phyloP scores from a whole-genome alignment of 139 green algal genomes.

The Auxenochlorella protothecoides region DNA sequence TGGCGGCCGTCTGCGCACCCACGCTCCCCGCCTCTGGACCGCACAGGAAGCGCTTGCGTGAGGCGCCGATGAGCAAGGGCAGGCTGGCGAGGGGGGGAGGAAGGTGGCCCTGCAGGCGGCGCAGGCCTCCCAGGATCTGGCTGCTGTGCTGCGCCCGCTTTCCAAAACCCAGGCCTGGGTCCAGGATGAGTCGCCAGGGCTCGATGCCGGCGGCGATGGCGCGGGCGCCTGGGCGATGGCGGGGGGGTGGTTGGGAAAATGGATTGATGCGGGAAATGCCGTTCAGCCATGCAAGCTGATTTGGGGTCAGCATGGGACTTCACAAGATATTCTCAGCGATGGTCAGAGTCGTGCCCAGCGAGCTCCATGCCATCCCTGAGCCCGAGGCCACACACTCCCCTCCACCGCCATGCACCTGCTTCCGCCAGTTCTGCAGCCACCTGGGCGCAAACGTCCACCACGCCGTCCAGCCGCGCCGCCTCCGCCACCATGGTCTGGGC shows the following conservation, averaged over 20 bases:
- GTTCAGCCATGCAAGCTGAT: too few relatives aligned
- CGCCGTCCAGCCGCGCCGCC: constrained; percentile 14
- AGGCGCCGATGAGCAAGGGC: constrained; percentile 69
- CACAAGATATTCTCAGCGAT: too few relatives aligned
- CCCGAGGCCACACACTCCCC: too few relatives aligned
- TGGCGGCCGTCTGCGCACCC: background rate
- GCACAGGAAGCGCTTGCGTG: constrained; percentile 70
- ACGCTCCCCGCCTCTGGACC: constrained; percentile 7
- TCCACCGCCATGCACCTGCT: constrained; percentile 1
- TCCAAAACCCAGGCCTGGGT: constrained; percentile 87
- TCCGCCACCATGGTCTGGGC: constrained; percentile 62
- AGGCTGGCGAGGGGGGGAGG: constrained; percentile 19
- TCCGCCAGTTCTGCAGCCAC: constrained; percentile 55
- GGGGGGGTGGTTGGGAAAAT: too few relatives aligned
- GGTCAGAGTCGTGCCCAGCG: too few relatives aligned
- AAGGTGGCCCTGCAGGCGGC: constrained; percentile 29
- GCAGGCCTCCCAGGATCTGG: constrained; percentile 53
- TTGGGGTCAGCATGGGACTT: too few relatives aligned
- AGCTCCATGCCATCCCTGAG: too few relatives aligned
- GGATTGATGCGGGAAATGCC: too few relatives aligned
- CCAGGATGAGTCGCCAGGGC: constrained; percentile 76
- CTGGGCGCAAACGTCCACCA: constrained; percentile 54
- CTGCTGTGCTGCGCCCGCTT: constrained; percentile 61
- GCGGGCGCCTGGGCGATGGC: too few relatives aligned
- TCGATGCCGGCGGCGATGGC: constrained; percentile 63